Percentiles rank a stretch among this genome's conserved stretches.
Evolutionary conservation across 1,139 yeast genomes (phyloP).

Genomic region (Debaryomyces robertsiae): DNA sequence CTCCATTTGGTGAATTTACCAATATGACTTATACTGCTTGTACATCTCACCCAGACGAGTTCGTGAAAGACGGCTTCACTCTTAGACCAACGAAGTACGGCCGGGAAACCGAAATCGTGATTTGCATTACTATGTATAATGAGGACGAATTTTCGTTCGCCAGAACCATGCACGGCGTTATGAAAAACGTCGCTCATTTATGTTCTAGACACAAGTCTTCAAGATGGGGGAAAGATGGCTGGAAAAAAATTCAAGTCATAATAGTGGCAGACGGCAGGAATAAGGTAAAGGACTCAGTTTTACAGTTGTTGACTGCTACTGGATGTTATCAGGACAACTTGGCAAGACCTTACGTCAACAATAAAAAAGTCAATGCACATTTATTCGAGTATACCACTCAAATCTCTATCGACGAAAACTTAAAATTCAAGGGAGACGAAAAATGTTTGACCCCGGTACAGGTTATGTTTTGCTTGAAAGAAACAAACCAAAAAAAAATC

Average conservation of each 20-base stretch:
- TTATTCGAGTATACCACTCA: slow-evolving; percentile 93
- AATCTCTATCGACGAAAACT: slow-evolving; percentile 78
- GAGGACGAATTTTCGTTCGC: slow-evolving; percentile 89
- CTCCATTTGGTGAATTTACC: slow-evolving; percentile 79
- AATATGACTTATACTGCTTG: slow-evolving; percentile 96
- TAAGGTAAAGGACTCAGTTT: slow-evolving; percentile 76
- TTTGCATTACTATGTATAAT: slow-evolving; percentile 94
- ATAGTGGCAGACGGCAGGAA: slow-evolving; percentile 93
- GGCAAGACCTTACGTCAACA: slow-evolving; percentile 90
- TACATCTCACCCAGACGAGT: slow-evolving; percentile 86
- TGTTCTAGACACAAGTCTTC: slow-evolving; percentile 78
- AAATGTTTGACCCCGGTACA: slow-evolving; percentile 92
- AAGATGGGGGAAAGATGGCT: slow-evolving; percentile 93
- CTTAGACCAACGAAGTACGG: slow-evolving; percentile 81
- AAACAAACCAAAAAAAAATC: slow-evolving; percentile 83
- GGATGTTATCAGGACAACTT: slow-evolving; percentile 97
- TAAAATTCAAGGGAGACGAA: slow-evolving; percentile 77
- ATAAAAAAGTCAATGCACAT: slow-evolving; percentile 88
- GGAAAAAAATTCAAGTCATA: slow-evolving; percentile 92
- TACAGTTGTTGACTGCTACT: slow-evolving; percentile 85
- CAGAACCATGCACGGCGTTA: slow-evolving; percentile 89
- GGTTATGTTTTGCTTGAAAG: slow-evolving; percentile 85
- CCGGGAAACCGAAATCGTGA: slow-evolving; percentile 85
- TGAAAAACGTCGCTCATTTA: slow-evolving; percentile 86
- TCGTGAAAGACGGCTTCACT: slow-evolving; percentile 77